Base-by-base conservation (phyloP, 768 basidiomycete species). In the Mycena chlorophos region DNA sequence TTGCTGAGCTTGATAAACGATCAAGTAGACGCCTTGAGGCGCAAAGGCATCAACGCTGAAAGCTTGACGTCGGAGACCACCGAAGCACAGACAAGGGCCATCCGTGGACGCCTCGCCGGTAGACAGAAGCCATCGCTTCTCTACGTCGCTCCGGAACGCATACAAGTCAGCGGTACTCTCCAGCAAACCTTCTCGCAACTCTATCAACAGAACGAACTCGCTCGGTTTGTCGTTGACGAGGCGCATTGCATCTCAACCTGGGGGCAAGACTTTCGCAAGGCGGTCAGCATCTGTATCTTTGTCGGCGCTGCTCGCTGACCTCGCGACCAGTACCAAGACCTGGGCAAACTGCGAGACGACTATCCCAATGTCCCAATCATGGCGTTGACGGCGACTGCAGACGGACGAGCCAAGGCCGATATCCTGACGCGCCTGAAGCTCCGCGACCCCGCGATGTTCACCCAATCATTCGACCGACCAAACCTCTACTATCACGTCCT, bases 341-440 rank as follows among this genome's bases (percentile, higher is more conserved):
- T 98, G 34, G 82, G 81, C 14, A 69, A 76, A 28, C 78, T 98
- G 30, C 87, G 94, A 42, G 74, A 79, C 14, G 81, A 83, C 16
- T 98, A 84, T 73, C 90, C 91, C 0, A 69, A 79, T 5, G 79
- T 94, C 0, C 96, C 97, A 0, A 89, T 98, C 64, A 97, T 98
- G 84, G 97, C 97, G 0, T 78, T 98, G 43, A 99, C 97, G 0
- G 97, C 94, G 5, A 99, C 96, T 1, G 97, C 96, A 3, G 93
- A 91, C 65, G 75, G 79, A 37, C 78, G 85, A 51, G 88, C 88
- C 0, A 80, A 89, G 42, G 77, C 83, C 20, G 94, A 98, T 70
- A 91, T 99, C 65, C 81, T 87, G 51, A 68, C 75, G 17, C 84
- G 83, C 13, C 83, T 98, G 8, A 73, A 80, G 23, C 80, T 98